Evolutionary conservation across 352 stramenopile species (phyloP).

Genomic region (Phytophthora hibernalis): DNA sequence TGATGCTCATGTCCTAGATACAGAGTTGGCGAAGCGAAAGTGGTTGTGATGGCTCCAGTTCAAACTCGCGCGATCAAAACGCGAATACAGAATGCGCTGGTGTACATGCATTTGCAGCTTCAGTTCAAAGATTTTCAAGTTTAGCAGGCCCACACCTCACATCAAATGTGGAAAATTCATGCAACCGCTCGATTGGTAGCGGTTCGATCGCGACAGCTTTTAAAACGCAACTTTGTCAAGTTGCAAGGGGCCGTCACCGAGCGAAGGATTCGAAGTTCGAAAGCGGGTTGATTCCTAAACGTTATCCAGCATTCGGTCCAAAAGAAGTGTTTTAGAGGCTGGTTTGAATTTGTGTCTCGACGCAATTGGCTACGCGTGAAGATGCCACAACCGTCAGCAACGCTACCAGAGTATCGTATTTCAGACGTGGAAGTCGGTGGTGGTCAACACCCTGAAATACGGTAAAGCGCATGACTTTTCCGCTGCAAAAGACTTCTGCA

Average conservation of each 20-base stretch:
- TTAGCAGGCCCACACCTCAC: constrained; percentile 3
- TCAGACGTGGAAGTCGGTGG: constrained; percentile 37
- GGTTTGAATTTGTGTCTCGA: constrained; percentile 34
- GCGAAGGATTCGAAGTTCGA: constrained; percentile 14
- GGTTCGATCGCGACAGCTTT: constrained; percentile 4
- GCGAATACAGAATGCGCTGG: constrained; percentile 33
- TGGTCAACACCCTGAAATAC: constrained; percentile 17
- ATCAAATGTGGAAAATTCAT: constrained; percentile 16
- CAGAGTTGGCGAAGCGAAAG: constrained; percentile 22
- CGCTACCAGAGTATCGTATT: constrained; percentile 40
- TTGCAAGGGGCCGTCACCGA: constrained; percentile 27
- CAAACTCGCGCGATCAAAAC: constrained; percentile 16
- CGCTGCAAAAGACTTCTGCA: constrained; percentile 2
- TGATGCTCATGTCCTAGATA: constrained; percentile 34
- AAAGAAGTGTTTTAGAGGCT: constrained; percentile 46
- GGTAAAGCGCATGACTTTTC: constrained; percentile 24
- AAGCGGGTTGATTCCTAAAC: constrained; percentile 43
- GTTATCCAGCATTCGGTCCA: constrained; percentile 49
- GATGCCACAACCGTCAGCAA: constrained; percentile 30
- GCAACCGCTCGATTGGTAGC: background rate
- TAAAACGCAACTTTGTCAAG: constrained; percentile 12
- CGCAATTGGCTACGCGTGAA: constrained; percentile 31
- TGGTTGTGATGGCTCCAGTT: constrained; percentile 36
- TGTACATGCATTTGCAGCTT: constrained; percentile 33
- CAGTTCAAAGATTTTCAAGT: constrained; percentile 33